These are phyloP conservation scores for Aechmea fasciata DNA, from an alignment of 176 grass and related monocot species.

Conservation along the genomic window DNA sequence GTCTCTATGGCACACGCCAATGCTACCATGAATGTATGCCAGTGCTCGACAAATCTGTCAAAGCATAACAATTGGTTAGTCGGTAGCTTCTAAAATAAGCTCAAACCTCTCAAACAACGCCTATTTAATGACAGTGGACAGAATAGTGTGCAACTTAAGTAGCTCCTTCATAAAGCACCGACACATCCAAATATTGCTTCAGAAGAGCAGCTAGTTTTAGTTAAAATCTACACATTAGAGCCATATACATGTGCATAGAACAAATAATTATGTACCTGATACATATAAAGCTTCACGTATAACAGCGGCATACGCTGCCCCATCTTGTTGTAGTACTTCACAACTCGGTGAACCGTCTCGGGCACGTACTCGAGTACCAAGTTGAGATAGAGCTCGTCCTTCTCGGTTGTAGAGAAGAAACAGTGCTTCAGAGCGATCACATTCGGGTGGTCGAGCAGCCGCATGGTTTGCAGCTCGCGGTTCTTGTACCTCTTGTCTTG, in stretches of 20 bases:
- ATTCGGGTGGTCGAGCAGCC: constrained; percentile 15
- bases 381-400: constrained; percentile 19
- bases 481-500: constrained; percentile 28
- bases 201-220: no score
- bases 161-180: no score
- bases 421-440: constrained; percentile 11
- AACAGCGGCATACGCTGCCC: constrained; percentile 15
- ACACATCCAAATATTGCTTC: no score
- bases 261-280: constrained; percentile 2
- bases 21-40: constrained; percentile 11
- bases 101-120: background rate
- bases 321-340: constrained; percentile 14
- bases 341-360: constrained; percentile 7
- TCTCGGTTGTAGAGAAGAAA: constrained; percentile 19
- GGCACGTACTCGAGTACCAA: constrained; percentile 19
- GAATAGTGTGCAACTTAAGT: background rate
- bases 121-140: background rate
- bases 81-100: background rate
- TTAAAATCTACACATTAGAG: no score
- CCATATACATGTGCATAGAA: no score
- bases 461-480: constrained; percentile 22
- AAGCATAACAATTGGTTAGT: background rate
- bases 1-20: constrained; percentile 21
- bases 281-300: constrained; percentile 14
- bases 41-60: constrained; percentile 21